Percentiles rank a stretch among this genome's conserved stretches.
These are phyloP conservation scores for Mycena haematopus DNA, from an alignment of 768 basidiomycete species.

Conservation along the genomic window DNA sequence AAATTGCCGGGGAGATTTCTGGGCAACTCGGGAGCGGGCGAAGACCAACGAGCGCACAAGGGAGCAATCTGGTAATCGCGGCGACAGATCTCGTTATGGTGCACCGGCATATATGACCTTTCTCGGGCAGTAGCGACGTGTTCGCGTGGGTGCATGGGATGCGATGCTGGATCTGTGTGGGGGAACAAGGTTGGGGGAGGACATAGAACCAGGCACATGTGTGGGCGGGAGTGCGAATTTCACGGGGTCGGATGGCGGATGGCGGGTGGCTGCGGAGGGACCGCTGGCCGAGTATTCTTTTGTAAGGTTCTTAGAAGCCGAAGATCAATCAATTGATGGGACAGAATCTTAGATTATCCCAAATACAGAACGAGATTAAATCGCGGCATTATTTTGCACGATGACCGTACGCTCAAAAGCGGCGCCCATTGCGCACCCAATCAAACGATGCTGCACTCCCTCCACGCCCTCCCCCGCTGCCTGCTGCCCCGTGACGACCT, in stretches of 20 bases:
- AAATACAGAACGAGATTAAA: background rate
- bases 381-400: slow-evolving; percentile 1
- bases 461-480: slow-evolving; percentile 24
- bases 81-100: slow-evolving; percentile 17
- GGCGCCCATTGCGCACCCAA: background rate
- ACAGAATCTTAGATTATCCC: background rate
- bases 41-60: slow-evolving; percentile 7
- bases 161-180: no score
- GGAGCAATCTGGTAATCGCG: slow-evolving; percentile 13
- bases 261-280: slow-evolving; percentile 11
- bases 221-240: slow-evolving; percentile 4
- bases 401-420: slow-evolving; percentile 13
- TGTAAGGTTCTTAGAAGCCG: background rate
- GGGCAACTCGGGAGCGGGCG: slow-evolving; percentile 6
- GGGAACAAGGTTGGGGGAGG: background rate
- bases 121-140: slow-evolving; percentile 1
- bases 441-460: slow-evolving; percentile 16
- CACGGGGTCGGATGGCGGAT: slow-evolving; percentile 21
- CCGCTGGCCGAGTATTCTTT: background rate
- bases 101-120: slow-evolving; percentile 21
- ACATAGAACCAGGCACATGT: background rate
- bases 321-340: slow-evolving; percentile 7
- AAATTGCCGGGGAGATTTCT: background rate
- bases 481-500: no score
- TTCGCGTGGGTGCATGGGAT: no score